These are phyloP conservation scores for Ophiosphaerella herpotricha DNA, from an alignment of 2,329 filamentous ascomycete genomes.

Conservation along the genomic window DNA sequence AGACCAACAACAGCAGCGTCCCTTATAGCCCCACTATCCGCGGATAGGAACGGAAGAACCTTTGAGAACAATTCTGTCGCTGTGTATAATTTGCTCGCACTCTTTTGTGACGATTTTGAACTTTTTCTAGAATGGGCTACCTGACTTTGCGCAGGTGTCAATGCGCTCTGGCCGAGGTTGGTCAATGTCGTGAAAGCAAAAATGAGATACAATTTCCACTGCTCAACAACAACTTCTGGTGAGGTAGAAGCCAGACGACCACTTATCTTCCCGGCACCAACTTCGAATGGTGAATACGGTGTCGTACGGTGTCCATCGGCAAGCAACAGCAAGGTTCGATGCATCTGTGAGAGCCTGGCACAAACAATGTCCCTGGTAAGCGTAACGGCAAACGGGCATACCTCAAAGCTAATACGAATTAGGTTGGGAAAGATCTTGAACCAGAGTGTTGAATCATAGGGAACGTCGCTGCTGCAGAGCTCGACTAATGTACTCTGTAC, in stretches of 20 bases:
- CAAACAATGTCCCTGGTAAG: slow-evolving; percentile 91
- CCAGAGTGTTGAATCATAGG: slow-evolving; percentile 94
- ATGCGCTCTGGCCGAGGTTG: slow-evolving; percentile 67
- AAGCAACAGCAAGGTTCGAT: slow-evolving; percentile 77
- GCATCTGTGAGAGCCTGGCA: slow-evolving; percentile 90
- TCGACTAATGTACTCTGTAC: slow-evolving; percentile 87
- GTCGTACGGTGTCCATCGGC: slow-evolving; percentile 65
- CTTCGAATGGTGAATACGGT: slow-evolving; percentile 63
- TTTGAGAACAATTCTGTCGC: slow-evolving; percentile 89
- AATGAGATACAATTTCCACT: slow-evolving; percentile 97
- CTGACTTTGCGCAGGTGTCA: slow-evolving; percentile 61
- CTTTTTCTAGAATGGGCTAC: slow-evolving; percentile 75
- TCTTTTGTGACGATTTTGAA: slow-evolving; percentile 70
- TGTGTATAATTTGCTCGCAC: slow-evolving; percentile 80
- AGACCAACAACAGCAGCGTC: slow-evolving; percentile 90
- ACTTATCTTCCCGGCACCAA: slow-evolving; percentile 59
- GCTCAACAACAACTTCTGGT: slow-evolving; percentile 87
- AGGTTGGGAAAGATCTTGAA: slow-evolving; percentile 98
- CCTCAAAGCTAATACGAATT: slow-evolving; percentile 85
- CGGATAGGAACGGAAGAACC: slow-evolving; percentile 83
- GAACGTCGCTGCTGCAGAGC: slow-evolving; percentile 91
- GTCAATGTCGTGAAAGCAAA: slow-evolving; percentile 96
- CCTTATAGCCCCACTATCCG: slow-evolving; percentile 77
- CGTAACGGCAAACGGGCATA: slow-evolving; percentile 88
- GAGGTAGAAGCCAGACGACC: slow-evolving; percentile 67